Percentiles rank a stretch among this genome's conserved stretches.
Conservation (phyloP, 345 rosid genomes). For the Hevea brasiliensis region DNA sequence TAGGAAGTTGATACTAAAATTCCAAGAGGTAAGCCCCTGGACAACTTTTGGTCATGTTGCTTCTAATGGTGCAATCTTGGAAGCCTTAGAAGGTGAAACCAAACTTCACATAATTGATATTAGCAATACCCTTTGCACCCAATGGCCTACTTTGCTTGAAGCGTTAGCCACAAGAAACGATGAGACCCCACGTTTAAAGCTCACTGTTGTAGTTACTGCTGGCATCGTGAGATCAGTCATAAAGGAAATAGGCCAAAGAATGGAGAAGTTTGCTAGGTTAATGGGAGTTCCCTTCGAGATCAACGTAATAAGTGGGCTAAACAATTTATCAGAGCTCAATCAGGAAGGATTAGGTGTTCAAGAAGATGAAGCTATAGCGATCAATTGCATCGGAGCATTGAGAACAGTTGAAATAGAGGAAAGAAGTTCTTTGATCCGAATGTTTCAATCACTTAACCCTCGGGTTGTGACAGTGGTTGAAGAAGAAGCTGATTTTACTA, state of each 20-base stretch:
- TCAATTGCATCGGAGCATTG: conserved; percentile 65
- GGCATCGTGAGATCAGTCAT: conserved; percentile 46
- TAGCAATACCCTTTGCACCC: conserved; percentile 84
- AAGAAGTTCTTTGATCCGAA: conserved; percentile 37
- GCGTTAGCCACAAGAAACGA: conserved; percentile 65
- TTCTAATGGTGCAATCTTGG: conserved; percentile 73
- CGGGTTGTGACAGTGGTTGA: conserved; percentile 63
- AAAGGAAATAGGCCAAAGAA: conserved; percentile 67
- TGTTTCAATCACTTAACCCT: conserved; percentile 47
- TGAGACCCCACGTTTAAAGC: conserved; percentile 68
- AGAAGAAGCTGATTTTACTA: conserved; percentile 71
- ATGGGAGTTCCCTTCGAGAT: conserved; percentile 83
- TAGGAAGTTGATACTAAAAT: conserved; percentile 60
- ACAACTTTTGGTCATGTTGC: conserved; percentile 79
- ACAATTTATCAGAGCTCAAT: conserved; percentile 45
- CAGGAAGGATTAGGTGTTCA: conserved; percentile 43
- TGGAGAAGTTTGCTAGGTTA: conserved; percentile 79
- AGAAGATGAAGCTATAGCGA: conserved; percentile 61
- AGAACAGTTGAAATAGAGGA: conserved; percentile 42
- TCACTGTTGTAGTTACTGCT: conserved; percentile 61
- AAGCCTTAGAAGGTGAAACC: conserved; percentile 63
- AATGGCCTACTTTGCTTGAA: conserved; percentile 81
- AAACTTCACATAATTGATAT: conserved; percentile 71
- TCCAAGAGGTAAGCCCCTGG: conserved; percentile 89
- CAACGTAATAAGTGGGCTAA: conserved; percentile 45